A percentile compares a stretch with the other conserved stretches of the same genome.
phyloP scores from a whole-genome alignment of 441 rosid genomes.

The Populus hybrid region DNA sequence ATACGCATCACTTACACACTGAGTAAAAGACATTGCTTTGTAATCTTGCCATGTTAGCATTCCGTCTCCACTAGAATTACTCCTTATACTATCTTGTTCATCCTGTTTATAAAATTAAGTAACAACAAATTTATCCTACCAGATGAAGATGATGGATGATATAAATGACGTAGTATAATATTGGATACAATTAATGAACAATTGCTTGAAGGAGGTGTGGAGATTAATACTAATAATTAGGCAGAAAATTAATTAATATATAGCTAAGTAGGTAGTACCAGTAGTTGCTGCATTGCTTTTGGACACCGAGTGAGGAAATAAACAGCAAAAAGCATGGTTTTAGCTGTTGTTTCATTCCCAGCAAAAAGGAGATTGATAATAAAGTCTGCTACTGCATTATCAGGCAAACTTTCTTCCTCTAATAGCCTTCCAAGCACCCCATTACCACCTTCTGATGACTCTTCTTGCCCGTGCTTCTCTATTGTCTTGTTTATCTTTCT shows the following conservation, averaged over 20 bases:
- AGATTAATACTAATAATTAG: background rate
- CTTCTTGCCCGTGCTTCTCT: slow-evolving; percentile 29
- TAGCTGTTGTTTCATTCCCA: slow-evolving; percentile 84
- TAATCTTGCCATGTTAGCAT: slow-evolving; percentile 70
- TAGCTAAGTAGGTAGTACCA: slow-evolving; percentile 26
- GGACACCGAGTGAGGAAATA: slow-evolving; percentile 75
- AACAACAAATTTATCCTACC: background rate
- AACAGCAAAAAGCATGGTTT: slow-evolving; percentile 76
- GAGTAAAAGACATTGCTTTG: slow-evolving; percentile 79
- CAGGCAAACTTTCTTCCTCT: slow-evolving; percentile 61
- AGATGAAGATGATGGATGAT: too few species aligned
- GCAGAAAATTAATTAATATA: background rate
- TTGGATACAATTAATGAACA: background rate
- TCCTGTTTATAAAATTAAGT: slow-evolving; percentile 38
- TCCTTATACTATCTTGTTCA: slow-evolving; percentile 47
- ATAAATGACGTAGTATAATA: too few species aligned
- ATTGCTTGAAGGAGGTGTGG: background rate
- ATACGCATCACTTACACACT: slow-evolving; percentile 48
- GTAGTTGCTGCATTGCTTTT: slow-evolving; percentile 50
- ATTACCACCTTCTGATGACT: slow-evolving; percentile 23
- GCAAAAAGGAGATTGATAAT: slow-evolving; percentile 80
- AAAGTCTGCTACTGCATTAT: slow-evolving; percentile 65
- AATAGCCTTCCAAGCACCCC: slow-evolving; percentile 67
- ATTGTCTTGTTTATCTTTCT: slow-evolving; percentile 53
- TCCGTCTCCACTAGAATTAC: slow-evolving; percentile 15